These are phyloP conservation scores for Taiozyma onychis DNA, from an alignment of 1,139 yeast species.

Conservation along the genomic window DNA sequence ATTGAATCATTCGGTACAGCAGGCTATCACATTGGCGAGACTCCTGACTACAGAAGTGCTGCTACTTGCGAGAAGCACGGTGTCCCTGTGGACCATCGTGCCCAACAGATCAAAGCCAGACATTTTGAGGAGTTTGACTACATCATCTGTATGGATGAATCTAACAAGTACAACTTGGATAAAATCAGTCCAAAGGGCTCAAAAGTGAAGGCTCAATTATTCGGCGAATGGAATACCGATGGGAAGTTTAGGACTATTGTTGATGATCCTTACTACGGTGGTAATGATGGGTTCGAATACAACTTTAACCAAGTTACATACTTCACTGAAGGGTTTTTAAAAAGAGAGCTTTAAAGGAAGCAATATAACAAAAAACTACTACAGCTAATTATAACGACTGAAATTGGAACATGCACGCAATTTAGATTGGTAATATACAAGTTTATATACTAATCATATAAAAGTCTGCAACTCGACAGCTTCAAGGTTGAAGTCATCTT, in stretches of 20 bases:
- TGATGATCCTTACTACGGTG: conserved; percentile 92
- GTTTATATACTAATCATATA: conserved; percentile 5
- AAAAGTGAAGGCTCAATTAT: conserved; percentile 49
- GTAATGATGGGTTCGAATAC: conserved; percentile 70
- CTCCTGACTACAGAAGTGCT: conserved; percentile 72
- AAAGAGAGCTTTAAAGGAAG: conserved; percentile 34
- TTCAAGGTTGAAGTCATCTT: conserved; percentile 59
- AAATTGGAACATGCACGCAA: neutral
- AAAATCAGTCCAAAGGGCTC: conserved; percentile 50
- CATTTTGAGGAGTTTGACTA: conserved; percentile 76
- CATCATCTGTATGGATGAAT: conserved; percentile 78
- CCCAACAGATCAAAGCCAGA: conserved; percentile 57
- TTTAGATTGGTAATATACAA: neutral
- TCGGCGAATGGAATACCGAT: conserved; percentile 71
- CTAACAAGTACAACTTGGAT: conserved; percentile 55
- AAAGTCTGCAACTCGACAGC: conserved; percentile 19
- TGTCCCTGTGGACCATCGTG: conserved; percentile 68
- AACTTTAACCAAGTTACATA: conserved; percentile 71
- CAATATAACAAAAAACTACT: neutral
- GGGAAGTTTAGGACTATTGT: conserved; percentile 49
- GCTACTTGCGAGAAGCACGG: conserved; percentile 65
- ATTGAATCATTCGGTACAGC: conserved; percentile 91
- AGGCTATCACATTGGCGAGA: conserved; percentile 76
- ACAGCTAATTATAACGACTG: neutral
- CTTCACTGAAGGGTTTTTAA: conserved; percentile 62